A percentile compares a stretch with the other conserved stretches of the same genome.
These are phyloP conservation scores for Globisporangium viniferum DNA, from an alignment of 352 stramenopile species.

Conservation along the genomic window DNA sequence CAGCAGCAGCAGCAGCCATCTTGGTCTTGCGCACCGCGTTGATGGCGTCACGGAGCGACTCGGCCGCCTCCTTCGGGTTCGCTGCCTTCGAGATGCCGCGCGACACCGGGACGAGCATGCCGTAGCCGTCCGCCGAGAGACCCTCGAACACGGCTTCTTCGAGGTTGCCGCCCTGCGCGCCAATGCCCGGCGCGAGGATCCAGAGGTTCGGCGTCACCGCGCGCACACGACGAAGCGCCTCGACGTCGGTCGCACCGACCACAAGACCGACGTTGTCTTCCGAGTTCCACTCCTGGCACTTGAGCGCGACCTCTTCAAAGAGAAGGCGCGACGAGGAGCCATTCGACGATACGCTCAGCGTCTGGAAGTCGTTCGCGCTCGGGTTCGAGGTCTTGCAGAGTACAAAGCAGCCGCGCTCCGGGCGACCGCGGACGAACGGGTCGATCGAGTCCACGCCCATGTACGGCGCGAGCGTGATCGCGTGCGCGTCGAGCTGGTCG, in stretches of 20 bases:
- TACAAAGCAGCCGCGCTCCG: conserved; percentile 93
- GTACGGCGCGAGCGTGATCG: conserved; percentile 97
- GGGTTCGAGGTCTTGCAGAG: conserved; percentile 99
- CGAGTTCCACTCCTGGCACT: conserved; percentile 88
- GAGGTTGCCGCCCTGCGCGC: conserved; percentile 91
- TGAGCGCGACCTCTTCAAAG: conserved; percentile 91
- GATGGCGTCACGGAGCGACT: conserved; percentile 91
- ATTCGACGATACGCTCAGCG: conserved; percentile 38
- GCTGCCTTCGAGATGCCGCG: conserved; percentile 93
- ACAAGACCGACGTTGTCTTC: conserved; percentile 95
- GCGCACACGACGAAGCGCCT: conserved; percentile 87
- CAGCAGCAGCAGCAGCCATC: conserved; percentile 20
- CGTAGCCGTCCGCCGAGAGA: conserved; percentile 83
- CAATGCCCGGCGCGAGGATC: conserved; percentile 97
- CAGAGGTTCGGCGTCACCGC: conserved; percentile 87
- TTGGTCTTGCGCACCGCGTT: conserved; percentile 86
- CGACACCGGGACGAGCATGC: conserved; percentile 96
- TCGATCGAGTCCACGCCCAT: conserved; percentile 98
- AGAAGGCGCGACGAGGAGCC: conserved; percentile 29
- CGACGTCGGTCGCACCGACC: conserved; percentile 95
- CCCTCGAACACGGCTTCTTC: conserved; percentile 84
- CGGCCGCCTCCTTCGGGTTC: conserved; percentile 87
- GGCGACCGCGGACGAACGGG: conserved; percentile 92
- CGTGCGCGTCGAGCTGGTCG: conserved; percentile 90
- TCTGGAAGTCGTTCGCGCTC: conserved; percentile 96